These are phyloP conservation scores for Amphichorda felina DNA, from an alignment of 2,329 filamentous ascomycete species.

Conservation along the genomic window DNA sequence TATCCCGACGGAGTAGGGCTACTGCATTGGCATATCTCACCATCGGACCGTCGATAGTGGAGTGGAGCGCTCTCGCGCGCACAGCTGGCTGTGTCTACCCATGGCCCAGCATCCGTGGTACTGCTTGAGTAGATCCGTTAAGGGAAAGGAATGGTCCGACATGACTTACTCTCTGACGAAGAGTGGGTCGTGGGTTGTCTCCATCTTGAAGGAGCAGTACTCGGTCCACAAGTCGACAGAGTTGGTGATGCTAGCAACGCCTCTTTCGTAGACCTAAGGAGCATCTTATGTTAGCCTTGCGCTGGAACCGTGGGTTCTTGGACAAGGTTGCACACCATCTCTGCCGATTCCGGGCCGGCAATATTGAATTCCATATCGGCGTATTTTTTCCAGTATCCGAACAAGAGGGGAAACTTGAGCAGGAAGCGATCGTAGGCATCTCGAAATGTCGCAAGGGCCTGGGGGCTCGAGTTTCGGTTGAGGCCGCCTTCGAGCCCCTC, in stretches of 20 bases:
- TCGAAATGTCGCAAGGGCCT: conserved; percentile 78
- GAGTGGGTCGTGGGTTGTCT: conserved; percentile 88
- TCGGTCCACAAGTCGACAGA: conserved; percentile 96
- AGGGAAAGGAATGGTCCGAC: conserved; percentile 7
- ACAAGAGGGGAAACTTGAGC: conserved; percentile 86
- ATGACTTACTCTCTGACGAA: conserved; percentile 99
- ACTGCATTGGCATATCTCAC: conserved; percentile 64
- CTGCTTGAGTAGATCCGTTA: conserved; percentile 4
- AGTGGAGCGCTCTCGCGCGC: neutral
- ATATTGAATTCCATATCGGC: conserved; percentile 96
- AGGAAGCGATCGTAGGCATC: conserved; percentile 88
- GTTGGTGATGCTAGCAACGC: conserved; percentile 81
- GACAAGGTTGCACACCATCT: conserved; percentile 75
- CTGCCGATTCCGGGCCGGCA: conserved; percentile 88
- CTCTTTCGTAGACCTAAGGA: conserved; percentile 79
- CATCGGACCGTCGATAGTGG: conserved; percentile 28
- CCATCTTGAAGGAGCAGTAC: conserved; percentile 96
- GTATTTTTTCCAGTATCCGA: conserved; percentile 99
- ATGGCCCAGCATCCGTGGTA: neutral
- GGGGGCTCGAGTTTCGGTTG: conserved; percentile 91
- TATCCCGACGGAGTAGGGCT: conserved; percentile 42
- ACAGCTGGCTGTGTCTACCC: neutral
- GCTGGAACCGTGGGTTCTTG: no score
- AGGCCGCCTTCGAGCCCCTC: conserved; percentile 84
- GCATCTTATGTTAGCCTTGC: neutral